Conservation (phyloP, 1,284 basidiomycete species). For the Gomphus bonarii region DNA sequence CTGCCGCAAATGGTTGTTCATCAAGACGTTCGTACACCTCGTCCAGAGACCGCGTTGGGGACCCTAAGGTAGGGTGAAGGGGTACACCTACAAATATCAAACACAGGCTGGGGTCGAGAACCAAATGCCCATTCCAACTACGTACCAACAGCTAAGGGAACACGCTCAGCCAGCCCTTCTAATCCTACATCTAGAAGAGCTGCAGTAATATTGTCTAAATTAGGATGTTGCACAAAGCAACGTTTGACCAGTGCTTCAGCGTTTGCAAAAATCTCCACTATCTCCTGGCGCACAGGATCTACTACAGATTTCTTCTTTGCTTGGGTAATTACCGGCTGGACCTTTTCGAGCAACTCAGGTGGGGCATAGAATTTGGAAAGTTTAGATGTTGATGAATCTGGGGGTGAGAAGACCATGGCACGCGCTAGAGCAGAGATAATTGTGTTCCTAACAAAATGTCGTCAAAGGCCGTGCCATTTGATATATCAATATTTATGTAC, state of each 20-base stretch:
- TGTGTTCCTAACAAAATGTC: conserved; percentile 39
- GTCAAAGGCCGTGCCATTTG: background rate
- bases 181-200: conserved; percentile 58
- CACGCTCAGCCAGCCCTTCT: conserved; percentile 47
- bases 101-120: background rate
- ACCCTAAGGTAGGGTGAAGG: conserved; percentile 66
- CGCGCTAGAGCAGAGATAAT: conserved; percentile 78
- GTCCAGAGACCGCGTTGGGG: conserved; percentile 75
- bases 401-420: conserved; percentile 60
- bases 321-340: background rate
- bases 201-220: conserved; percentile 69
- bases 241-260: conserved; percentile 63
- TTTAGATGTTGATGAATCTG: conserved; percentile 12
- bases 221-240: conserved; percentile 83
- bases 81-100: conserved; percentile 42
- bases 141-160: conserved; percentile 70
- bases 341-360: background rate
- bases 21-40: conserved; percentile 73
- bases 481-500: background rate
- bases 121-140: conserved; percentile 30
- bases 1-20: conserved; percentile 61
- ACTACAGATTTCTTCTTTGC: background rate
- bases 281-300: conserved; percentile 31
- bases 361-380: conserved; percentile 28
- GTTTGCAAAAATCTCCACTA: conserved; percentile 35